Evolutionary conservation across 129 eudicot genomes (phyloP).

Genomic region (Helianthus tuberosus): DNA sequence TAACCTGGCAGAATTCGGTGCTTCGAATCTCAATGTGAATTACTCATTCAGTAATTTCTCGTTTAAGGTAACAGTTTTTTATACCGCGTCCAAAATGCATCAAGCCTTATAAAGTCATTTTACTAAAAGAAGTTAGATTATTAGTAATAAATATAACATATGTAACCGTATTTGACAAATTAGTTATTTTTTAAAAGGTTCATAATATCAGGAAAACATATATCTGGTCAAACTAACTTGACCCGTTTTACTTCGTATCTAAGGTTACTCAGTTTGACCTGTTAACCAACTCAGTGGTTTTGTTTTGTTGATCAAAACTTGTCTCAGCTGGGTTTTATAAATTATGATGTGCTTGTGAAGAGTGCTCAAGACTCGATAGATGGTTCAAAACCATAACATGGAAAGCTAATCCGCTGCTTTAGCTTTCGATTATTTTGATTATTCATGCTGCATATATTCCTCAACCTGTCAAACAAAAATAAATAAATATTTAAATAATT

Average conservation of each 20-base stretch:
- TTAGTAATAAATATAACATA: background rate
- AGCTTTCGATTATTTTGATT: constrained; percentile 5
- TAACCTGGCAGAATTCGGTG: constrained; percentile 71
- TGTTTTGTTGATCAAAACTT: constrained; percentile 57
- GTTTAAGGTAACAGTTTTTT: constrained; percentile 60
- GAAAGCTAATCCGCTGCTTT: constrained; percentile 8
- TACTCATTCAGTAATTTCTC: constrained; percentile 98
- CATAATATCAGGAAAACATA: background rate
- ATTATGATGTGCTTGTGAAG: constrained; percentile 77
- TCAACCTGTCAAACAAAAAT: background rate
- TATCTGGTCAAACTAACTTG: background rate
- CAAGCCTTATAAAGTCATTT: background rate
- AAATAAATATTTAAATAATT: background rate
- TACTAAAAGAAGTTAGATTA: background rate
- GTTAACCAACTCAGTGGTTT: too few species aligned
- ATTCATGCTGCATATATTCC: constrained; percentile 1
- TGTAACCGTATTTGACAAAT: constrained; percentile 2
- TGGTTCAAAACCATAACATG: constrained; percentile 39
- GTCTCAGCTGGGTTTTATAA: constrained; percentile 90
- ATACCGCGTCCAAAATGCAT: background rate
- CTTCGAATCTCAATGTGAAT: constrained; percentile 54
- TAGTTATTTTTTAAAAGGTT: background rate
- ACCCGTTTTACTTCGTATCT: background rate
- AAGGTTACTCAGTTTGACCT: background rate
- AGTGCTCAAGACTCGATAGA: constrained; percentile 60